Evolutionary conservation across 192 early-diverging fungal species (phyloP).

Genomic region (Coemansia sp.): DNA sequence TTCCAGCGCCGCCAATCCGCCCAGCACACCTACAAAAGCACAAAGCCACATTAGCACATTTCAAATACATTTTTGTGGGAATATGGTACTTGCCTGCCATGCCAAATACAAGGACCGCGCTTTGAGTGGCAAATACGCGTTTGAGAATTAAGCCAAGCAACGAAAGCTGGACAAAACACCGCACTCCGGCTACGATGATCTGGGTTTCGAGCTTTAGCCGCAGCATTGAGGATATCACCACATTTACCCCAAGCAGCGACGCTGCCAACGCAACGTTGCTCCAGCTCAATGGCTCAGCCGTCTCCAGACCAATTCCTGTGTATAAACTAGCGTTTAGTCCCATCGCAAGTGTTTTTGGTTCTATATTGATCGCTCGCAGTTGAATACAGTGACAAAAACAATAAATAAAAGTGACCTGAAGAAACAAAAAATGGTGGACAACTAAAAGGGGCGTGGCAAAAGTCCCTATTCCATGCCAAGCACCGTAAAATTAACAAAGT

Average conservation of each 20-base stretch:
- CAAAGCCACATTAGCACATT: background rate
- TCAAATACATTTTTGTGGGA: too few relatives aligned
- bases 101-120: conserved; percentile 56
- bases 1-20: conserved; percentile 48
- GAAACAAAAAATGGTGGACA: background rate
- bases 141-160: conserved; percentile 71
- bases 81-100: conserved; percentile 51
- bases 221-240: conserved; percentile 28
- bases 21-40: conserved; percentile 39
- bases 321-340: background rate
- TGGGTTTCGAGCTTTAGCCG: conserved; percentile 37
- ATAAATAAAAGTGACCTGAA: background rate
- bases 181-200: conserved; percentile 66
- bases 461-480: too few relatives aligned
- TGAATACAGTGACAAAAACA: background rate
- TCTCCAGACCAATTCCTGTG: background rate
- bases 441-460: too few relatives aligned
- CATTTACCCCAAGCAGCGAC: conserved; percentile 31
- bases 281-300: conserved; percentile 33
- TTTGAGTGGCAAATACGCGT: conserved; percentile 64
- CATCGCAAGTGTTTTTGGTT: background rate
- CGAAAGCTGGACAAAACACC: conserved; percentile 78
- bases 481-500: background rate
- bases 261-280: conserved; percentile 44
- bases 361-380: background rate